Evolutionary conservation across 2,329 filamentous ascomycete genomes (phyloP).

Genomic region (Ceratocystis alfenasii): DNA sequence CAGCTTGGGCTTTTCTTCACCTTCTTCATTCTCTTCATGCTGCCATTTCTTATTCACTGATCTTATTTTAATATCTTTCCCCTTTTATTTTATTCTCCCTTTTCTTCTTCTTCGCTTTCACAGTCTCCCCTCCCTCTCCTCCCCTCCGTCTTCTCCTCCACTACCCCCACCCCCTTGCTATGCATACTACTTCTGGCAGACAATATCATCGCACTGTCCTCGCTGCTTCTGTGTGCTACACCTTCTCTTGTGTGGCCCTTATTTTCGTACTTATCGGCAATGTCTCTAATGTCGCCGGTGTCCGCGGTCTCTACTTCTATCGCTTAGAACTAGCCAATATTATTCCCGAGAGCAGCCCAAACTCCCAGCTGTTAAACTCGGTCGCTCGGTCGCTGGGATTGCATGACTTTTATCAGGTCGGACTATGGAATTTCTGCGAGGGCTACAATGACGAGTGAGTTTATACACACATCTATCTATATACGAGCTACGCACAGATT

Average conservation of each 20-base stretch:
- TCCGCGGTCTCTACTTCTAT: constrained; percentile 69
- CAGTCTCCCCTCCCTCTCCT: neutral
- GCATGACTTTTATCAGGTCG: constrained; percentile 89
- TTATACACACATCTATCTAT: neutral
- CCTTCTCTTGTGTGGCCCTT: constrained; percentile 64
- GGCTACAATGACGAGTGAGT: constrained; percentile 57
- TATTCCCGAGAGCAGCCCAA: constrained; percentile 59
- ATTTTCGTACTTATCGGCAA: constrained; percentile 71
- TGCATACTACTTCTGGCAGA: constrained; percentile 19
- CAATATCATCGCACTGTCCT: constrained; percentile 47
- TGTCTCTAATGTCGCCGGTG: constrained; percentile 47
- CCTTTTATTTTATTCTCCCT: constrained; percentile 3
- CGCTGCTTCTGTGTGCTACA: constrained; percentile 56
- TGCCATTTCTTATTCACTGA: neutral
- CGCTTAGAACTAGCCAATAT: constrained; percentile 73
- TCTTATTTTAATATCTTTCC: constrained; percentile 11
- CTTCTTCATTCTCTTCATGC: neutral
- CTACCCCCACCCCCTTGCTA: neutral
- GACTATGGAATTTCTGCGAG: constrained; percentile 85
- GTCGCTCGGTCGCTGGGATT: constrained; percentile 77
- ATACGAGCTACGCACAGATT: neutral
- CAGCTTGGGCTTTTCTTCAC: neutral
- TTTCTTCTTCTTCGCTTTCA: neutral
- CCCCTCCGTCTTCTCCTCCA: neutral
- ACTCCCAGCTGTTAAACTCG: constrained; percentile 67